Evolutionary conservation across 2,329 filamentous ascomycete species (phyloP).

Genomic region (Pseudocercospora eumusae): DNA sequence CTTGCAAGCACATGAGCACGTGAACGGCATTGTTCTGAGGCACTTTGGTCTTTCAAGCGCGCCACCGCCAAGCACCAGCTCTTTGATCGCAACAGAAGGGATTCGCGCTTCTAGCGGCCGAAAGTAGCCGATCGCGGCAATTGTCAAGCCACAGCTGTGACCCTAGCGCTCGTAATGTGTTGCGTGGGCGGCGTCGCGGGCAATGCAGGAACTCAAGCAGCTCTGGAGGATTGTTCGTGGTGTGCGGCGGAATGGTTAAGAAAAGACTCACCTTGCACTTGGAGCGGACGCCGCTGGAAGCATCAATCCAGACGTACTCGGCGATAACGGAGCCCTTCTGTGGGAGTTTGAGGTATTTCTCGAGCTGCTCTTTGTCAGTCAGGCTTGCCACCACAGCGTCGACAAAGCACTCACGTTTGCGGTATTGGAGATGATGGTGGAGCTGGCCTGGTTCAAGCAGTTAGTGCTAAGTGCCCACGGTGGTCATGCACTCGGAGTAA

Average conservation of each 20-base stretch:
- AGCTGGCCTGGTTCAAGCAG: conserved; percentile 27
- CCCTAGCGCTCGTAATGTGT: conserved; percentile 14
- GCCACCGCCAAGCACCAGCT: conserved; percentile 8
- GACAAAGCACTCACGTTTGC: conserved; percentile 46
- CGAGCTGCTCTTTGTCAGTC: conserved; percentile 61
- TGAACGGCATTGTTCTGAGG: background rate
- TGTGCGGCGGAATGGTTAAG: too few relatives aligned
- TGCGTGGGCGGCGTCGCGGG: conserved; percentile 6
- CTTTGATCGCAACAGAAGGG: background rate
- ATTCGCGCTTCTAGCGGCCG: conserved; percentile 22
- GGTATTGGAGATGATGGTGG: conserved; percentile 48
- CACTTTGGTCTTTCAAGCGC: background rate
- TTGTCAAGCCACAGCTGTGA: conserved; percentile 23
- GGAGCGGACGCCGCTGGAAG: conserved; percentile 78
- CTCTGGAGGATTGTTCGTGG: background rate
- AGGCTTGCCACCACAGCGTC: conserved; percentile 6
- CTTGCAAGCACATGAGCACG: background rate
- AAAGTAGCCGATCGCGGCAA: conserved; percentile 23
- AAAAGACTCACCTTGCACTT: conserved; percentile 91
- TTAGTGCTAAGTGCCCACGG: conserved; percentile 10
- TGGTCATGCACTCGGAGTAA: too few relatives aligned
- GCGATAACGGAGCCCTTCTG: conserved; percentile 88
- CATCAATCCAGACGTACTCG: conserved; percentile 97
- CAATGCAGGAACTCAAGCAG: conserved; percentile 14
- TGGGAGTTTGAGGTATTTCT: conserved; percentile 88